Evolutionary conservation across 345 rosid species (phyloP), one percentile per base, ranked within the genome.

Genomic region (Boechera divaricarpa): DNA sequence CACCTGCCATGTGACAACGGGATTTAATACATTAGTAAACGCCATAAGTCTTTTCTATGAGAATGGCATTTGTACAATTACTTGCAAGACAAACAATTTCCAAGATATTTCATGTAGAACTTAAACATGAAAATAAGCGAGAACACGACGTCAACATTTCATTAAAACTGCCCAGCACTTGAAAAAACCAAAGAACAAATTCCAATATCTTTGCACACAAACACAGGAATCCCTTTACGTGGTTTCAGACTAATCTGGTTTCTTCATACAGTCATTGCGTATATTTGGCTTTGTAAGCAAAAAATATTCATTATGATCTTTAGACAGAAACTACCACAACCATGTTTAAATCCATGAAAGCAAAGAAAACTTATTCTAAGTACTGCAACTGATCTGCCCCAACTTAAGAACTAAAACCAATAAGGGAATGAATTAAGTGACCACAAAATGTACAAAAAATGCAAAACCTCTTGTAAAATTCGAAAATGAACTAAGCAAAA

Each of bases 1-100:
- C 79, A 81, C 89, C 96, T 90, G 93, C 74, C 85, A 80, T 78
- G 28, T 59, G 49, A 45, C 18, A 63, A 31, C 9, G 33, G 12
- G 21, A 29, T 52, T 39, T 28, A 39, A 63, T 15, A 41, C 39
- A 60, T 52, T 31, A 67, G 70, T 52, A 24, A 57, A 57, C 18
- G 45, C 55, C 63, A 18, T 48, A 63, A 54, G 59, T 10, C 12
- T 26, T 76, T 67, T 16, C 56, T 57, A 32, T 31, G 72, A 69
- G 60, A 21, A 61, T 1, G 33, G 66, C 11, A 53, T 16, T 21
- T 54, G 29, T 44, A 69, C 33, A 15, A 7, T 42, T 69, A 42
- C 64, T 70, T 72, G 72, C 12, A 8, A 65, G 47, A 71, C 28
- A 77, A 70, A 64, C 45, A 55, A 66, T 63, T 67, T 41, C 36